These are phyloP conservation scores for Trichoderma polysporum DNA, from an alignment of 2,329 filamentous ascomycete genomes.

Conservation along the genomic window DNA sequence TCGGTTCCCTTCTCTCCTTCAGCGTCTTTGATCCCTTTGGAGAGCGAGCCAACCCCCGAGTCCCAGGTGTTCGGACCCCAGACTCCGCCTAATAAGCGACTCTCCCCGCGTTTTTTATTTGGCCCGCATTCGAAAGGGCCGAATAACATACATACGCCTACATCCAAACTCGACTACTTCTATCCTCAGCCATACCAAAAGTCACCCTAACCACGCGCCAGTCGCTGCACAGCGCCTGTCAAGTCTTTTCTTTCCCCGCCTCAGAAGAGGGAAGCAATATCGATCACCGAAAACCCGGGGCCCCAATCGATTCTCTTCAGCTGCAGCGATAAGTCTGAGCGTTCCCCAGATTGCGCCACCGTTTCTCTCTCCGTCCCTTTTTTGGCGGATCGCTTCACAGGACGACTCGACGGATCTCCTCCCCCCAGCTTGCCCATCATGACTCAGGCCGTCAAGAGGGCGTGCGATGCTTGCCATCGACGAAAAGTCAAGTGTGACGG, in stretches of 20 bases:
- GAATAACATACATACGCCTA: slow-evolving; percentile 21
- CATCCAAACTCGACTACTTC: background rate
- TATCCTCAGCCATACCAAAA: background rate
- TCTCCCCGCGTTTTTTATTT: slow-evolving; percentile 21
- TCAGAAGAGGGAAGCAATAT: background rate
- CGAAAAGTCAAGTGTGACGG: slow-evolving; percentile 75
- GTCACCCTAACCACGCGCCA: background rate
- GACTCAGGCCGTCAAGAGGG: slow-evolving; percentile 58
- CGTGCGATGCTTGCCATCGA: slow-evolving; percentile 72
- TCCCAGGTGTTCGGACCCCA: slow-evolving; percentile 12
- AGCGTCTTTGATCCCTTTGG: background rate
- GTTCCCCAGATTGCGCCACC: slow-evolving; percentile 14
- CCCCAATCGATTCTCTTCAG: background rate
- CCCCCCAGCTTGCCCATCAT: slow-evolving; percentile 33
- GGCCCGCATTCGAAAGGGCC: slow-evolving; percentile 24
- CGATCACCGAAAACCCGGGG: slow-evolving; percentile 1
- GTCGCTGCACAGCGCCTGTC: slow-evolving; percentile 6
- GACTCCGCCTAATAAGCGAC: slow-evolving; percentile 23
- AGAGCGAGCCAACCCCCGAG: background rate
- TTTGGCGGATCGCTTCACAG: background rate
- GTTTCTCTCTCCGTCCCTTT: background rate
- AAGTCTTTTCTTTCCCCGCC: slow-evolving; percentile 2
- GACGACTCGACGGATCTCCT: background rate
- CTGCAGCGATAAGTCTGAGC: slow-evolving; percentile 12
- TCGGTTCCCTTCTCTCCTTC: background rate